These are phyloP conservation scores for Termitomyces sp. DNA, from an alignment of 768 basidiomycete genomes.

Conservation along the genomic window DNA sequence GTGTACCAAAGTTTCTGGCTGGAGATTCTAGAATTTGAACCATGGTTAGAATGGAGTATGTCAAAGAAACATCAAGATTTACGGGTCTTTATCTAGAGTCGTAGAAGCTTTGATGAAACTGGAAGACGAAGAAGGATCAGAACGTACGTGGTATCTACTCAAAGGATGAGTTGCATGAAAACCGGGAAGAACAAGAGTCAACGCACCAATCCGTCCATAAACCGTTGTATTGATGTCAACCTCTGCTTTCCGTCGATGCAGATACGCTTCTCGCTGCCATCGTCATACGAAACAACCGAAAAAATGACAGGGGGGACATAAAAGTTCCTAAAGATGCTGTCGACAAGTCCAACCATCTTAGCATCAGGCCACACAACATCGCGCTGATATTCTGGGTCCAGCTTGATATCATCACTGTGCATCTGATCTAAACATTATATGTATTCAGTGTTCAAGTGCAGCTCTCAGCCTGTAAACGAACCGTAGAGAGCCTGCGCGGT, in stretches of 20 bases:
- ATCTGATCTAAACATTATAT: conserved; percentile 51
- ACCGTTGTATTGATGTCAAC: conserved; percentile 39
- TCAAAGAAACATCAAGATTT: not conserved
- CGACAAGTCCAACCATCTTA: conserved; percentile 72
- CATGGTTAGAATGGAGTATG: not conserved
- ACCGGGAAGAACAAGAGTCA: not conserved
- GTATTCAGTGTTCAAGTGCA: not conserved
- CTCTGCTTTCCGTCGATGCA: conserved; percentile 62
- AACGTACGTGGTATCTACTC: conserved; percentile 13
- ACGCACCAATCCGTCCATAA: conserved; percentile 17
- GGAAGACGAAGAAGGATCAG: conserved; percentile 24
- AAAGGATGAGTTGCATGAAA: not conserved
- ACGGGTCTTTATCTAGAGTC: conserved; percentile 17
- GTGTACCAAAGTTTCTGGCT: conserved; percentile 53
- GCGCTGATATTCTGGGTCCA: conserved; percentile 77
- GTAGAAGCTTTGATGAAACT: conserved; percentile 15
- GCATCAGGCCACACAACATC: conserved; percentile 77
- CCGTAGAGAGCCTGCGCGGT: conserved; percentile 58
- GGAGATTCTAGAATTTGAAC: conserved; percentile 12
- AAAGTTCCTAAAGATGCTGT: conserved; percentile 73
- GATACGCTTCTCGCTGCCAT: conserved; percentile 57
- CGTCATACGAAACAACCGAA: conserved; percentile 46
- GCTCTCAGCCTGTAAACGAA: conserved; percentile 16
- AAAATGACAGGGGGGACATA: conserved; percentile 75
- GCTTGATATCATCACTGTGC: conserved; percentile 52